Percentiles rank a stretch among this genome's conserved stretches.
Conservation (phyloP, 2,329 filamentous ascomycete species). For the Phyllosticta citribraziliensis region DNA sequence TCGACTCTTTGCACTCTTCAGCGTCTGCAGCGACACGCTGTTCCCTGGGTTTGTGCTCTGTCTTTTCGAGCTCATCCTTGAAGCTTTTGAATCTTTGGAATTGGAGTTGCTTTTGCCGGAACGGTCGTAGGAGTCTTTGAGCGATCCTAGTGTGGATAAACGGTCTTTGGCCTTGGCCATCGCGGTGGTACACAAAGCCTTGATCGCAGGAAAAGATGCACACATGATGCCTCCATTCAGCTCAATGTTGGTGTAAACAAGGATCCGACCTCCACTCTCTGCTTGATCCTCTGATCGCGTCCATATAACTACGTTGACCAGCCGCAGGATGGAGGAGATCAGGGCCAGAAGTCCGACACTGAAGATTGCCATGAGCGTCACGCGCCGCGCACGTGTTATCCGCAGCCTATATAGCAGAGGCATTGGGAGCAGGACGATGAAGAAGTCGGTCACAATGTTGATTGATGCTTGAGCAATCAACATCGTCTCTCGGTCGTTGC, state of each 20-base stretch:
- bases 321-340: slow-evolving; percentile 24
- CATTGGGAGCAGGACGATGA: slow-evolving; percentile 36
- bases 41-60: background rate
- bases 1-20: background rate
- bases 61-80: background rate
- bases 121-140: background rate
- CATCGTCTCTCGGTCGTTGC: slow-evolving; percentile 23
- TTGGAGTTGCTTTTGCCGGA: background rate
- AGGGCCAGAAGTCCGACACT: slow-evolving; percentile 27
- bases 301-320: slow-evolving; percentile 29
- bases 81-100: background rate
- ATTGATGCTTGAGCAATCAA: slow-evolving; percentile 29
- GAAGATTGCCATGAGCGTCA: slow-evolving; percentile 38
- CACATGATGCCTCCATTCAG: slow-evolving; percentile 38
- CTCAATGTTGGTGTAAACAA: slow-evolving; percentile 40
- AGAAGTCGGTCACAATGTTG: slow-evolving; percentile 33
- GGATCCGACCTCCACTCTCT: slow-evolving; percentile 22
- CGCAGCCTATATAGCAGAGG: slow-evolving; percentile 37
- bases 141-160: background rate
- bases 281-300: slow-evolving; percentile 16
- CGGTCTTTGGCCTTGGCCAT: background rate
- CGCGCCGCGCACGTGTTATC: slow-evolving; percentile 40
- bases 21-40: background rate
- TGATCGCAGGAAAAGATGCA: slow-evolving; percentile 35
- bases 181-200: slow-evolving; percentile 21